Evolutionary conservation across 176 grass and related monocot species (phyloP), one percentile per base, ranked within the genome.

Genomic region (Lolium perenne): DNA sequence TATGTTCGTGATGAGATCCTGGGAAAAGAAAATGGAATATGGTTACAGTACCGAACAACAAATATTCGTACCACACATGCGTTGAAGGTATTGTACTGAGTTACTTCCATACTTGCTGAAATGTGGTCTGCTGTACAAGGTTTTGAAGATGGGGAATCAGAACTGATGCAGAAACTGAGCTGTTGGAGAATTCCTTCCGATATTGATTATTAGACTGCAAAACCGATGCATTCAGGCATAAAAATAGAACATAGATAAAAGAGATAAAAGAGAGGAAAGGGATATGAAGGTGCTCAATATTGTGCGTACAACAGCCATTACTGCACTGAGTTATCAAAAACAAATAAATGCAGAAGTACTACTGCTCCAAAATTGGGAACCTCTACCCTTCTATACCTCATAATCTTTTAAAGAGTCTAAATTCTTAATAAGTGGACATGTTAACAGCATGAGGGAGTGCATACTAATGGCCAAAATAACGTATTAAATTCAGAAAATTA

Each of bases 61-160:
- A 32, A 75, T 62, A 86, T 64, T 66, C 48, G 13, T 66, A 77
- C 20, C 23, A 4, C 16, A 38, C 43, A 82, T 80, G 38, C 5
- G 79, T 67, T 67, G 4, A 85, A 41, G 57, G 18, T 11, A 78
- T 66, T 18, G 80, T 64, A 67, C 58, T 59, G 72, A 84, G 48
- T 41, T 68, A 51, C 55, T 83, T 59, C 67, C 89, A 76, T 94
- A 98, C 96, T 89, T 94, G 96, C 85, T 98, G 96, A 89, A 98
- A 89, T 85, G 96, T 87, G 87, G 96, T 92, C 71, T 98, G 90
- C 84, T 98, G 88, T 46, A 98, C 87, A 91, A 98, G 96, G 88
- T 98, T 98, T 79, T 95, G 88, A 85, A 98, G 96, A 83, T 95
- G 91, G 54, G 96, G 96, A 86, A 95, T 86, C 69, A 98, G 72